Evolutionary conservation across 2,329 filamentous ascomycete genomes (phyloP).

Genomic region (Bimuria novae-zelandiae): DNA sequence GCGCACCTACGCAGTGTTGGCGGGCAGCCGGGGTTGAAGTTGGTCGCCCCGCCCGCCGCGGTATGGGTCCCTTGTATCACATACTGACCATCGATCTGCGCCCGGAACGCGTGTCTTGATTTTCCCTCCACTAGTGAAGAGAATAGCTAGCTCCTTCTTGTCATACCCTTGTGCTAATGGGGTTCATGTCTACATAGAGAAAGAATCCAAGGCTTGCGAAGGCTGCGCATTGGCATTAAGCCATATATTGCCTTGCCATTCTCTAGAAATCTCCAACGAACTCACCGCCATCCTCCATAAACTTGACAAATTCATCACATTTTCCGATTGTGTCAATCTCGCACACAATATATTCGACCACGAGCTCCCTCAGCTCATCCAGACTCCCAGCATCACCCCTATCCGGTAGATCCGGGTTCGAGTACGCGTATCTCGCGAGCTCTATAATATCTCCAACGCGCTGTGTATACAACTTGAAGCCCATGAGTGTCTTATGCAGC

Average conservation of each 20-base stretch:
- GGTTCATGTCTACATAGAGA: no score
- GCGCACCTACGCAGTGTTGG: no score
- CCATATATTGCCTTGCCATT: constrained; percentile 1
- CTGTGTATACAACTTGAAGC: constrained; percentile 26
- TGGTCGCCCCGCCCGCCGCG: constrained; percentile 14
- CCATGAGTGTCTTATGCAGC: constrained; percentile 31
- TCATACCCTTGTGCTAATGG: no score
- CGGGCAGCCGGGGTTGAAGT: constrained; percentile 17
- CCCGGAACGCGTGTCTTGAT: not conserved
- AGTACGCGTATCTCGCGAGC: constrained; percentile 28
- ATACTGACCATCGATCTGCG: constrained; percentile 12
- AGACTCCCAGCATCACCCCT: constrained; percentile 15
- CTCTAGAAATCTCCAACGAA: constrained; percentile 28
- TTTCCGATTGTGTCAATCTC: constrained; percentile 24
- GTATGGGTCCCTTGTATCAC: constrained; percentile 14
- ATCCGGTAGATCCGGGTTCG: constrained; percentile 22
- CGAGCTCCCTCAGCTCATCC: constrained; percentile 26
- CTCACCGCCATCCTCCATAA: no score
- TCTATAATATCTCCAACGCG: constrained; percentile 30
- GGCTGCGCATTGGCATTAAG: not conserved
- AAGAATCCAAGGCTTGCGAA: no score
- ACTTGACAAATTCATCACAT: constrained; percentile 17
- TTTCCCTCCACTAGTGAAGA: no score
- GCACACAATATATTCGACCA: constrained; percentile 29
- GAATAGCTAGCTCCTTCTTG: no score